A percentile compares a stretch with the other conserved stretches of the same genome.
Conservation (phyloP, 192 early-diverging fungal genomes). For the Coemansia pectinata region DNA sequence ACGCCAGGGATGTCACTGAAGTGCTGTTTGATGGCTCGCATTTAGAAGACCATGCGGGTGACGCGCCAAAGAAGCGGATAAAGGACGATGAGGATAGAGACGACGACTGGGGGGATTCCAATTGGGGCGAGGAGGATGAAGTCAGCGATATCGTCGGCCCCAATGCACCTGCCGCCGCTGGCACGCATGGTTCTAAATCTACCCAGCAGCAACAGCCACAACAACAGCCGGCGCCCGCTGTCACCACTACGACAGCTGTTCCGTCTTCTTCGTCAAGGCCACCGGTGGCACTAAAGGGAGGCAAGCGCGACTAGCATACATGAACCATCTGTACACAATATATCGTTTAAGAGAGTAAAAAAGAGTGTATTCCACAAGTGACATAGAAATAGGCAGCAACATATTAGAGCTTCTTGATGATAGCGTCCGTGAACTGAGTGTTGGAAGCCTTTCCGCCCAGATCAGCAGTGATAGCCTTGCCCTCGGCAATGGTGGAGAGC, state of each 20-base stretch:
- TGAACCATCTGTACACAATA: not conserved
- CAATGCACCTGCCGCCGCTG: not conserved
- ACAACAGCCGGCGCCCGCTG: not conserved
- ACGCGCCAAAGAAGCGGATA: not conserved
- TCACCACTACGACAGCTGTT: not conserved
- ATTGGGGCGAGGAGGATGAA: constrained; percentile 26
- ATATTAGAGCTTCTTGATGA: constrained; percentile 68
- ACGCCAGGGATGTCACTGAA: constrained; percentile 2
- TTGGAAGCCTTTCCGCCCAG: constrained; percentile 85
- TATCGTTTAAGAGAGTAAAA: not conserved
- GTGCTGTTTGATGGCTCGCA: constrained; percentile 28
- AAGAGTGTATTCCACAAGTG: not conserved
- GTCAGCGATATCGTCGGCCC: not conserved
- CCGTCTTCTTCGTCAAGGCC: not conserved
- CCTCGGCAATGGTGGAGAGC: constrained; percentile 93
- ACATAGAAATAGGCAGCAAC: not conserved
- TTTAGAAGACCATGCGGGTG: not conserved
- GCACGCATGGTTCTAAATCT: not conserved
- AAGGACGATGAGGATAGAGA: not conserved
- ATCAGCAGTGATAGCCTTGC: constrained; percentile 86
- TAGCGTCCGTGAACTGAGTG: constrained; percentile 80
- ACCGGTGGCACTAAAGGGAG: constrained; percentile 15
- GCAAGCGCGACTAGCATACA: constrained; percentile 24
- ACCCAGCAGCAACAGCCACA: not conserved
- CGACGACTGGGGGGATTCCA: constrained; percentile 23